Evolutionary conservation across 768 basidiomycete species (phyloP).

Genomic region (Mycena sanguinolenta): DNA sequence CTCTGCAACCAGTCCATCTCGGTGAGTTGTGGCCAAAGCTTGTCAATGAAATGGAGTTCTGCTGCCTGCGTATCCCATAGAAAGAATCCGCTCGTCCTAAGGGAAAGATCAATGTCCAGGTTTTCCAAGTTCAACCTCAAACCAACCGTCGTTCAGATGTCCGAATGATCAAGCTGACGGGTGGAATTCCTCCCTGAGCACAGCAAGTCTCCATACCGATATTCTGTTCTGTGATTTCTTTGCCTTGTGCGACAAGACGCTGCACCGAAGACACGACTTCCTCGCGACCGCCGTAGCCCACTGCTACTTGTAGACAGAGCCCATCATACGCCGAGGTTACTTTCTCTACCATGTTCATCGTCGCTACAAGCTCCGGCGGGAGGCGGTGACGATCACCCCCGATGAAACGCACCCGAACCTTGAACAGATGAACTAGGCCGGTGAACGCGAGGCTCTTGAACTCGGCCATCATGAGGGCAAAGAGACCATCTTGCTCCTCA

Average conservation of each 20-base stretch:
- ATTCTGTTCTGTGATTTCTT: slow-evolving; percentile 30
- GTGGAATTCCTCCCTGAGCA: slow-evolving; percentile 6
- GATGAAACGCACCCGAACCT: slow-evolving; percentile 33
- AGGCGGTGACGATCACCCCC: slow-evolving; percentile 27
- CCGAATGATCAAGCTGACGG: slow-evolving; percentile 31
- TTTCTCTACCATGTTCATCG: slow-evolving; percentile 33
- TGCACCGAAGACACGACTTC: slow-evolving; percentile 30
- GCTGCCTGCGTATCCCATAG: slow-evolving; percentile 33
- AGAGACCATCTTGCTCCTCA: slow-evolving; percentile 35
- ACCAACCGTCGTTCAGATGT: slow-evolving; percentile 29
- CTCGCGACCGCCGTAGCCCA: slow-evolving; percentile 35
- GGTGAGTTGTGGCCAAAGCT: too few species aligned
- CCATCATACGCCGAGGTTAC: slow-evolving; percentile 26
- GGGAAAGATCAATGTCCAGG: not conserved
- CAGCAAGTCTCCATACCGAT: slow-evolving; percentile 33
- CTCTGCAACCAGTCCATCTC: slow-evolving; percentile 26
- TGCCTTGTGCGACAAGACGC: slow-evolving; percentile 20
- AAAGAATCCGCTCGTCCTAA: slow-evolving; percentile 34
- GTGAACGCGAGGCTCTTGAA: slow-evolving; percentile 36
- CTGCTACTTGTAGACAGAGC: slow-evolving; percentile 30
- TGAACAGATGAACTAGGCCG: slow-evolving; percentile 30
- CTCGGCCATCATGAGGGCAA: slow-evolving; percentile 30
- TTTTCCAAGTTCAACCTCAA: too few species aligned
- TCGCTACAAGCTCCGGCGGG: slow-evolving; percentile 25
- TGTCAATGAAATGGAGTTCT: slow-evolving; percentile 33